phyloP scores from a whole-genome alignment of 2,329 filamentous ascomycete species.

The Neurospora sp. region DNA sequence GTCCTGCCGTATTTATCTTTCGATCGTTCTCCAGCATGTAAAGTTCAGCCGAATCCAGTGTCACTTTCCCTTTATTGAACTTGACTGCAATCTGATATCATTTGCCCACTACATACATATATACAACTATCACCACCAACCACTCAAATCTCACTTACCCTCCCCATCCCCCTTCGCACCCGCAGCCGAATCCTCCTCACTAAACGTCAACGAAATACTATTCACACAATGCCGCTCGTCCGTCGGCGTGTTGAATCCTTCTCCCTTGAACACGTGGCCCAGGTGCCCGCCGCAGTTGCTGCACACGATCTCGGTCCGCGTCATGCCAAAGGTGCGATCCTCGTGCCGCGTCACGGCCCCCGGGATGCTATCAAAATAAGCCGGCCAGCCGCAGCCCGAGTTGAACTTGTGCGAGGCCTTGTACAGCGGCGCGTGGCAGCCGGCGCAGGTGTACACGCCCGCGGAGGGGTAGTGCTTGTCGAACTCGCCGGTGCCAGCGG shows the following conservation, averaged over 20 bases:
- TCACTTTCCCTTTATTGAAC: background rate
- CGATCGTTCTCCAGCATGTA: background rate
- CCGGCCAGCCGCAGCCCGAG: constrained; percentile 94
- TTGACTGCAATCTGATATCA: background rate
- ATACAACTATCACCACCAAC: background rate
- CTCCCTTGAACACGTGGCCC: constrained; percentile 86
- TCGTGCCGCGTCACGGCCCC: constrained; percentile 77
- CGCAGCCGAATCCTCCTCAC: constrained; percentile 49
- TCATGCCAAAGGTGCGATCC: constrained; percentile 72
- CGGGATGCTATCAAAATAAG: constrained; percentile 92
- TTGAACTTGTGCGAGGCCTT: constrained; percentile 92
- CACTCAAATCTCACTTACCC: background rate
- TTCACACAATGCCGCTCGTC: constrained; percentile 98
- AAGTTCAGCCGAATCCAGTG: background rate
- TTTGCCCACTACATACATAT: no score
- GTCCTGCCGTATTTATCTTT: background rate
- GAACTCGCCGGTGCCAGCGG: constrained; percentile 68
- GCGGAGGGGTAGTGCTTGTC: constrained; percentile 71
- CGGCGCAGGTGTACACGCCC: constrained; percentile 82
- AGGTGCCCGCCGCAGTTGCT: constrained; percentile 88
- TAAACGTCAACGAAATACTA: constrained; percentile 80
- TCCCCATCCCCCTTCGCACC: constrained; percentile 23
- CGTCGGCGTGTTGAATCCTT: constrained; percentile 74
- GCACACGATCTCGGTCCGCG: constrained; percentile 87
- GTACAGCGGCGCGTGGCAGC: constrained; percentile 81